These are phyloP conservation scores for Arachis stenosperma DNA, from an alignment of 306 rosid genomes.

Conservation along the genomic window DNA sequence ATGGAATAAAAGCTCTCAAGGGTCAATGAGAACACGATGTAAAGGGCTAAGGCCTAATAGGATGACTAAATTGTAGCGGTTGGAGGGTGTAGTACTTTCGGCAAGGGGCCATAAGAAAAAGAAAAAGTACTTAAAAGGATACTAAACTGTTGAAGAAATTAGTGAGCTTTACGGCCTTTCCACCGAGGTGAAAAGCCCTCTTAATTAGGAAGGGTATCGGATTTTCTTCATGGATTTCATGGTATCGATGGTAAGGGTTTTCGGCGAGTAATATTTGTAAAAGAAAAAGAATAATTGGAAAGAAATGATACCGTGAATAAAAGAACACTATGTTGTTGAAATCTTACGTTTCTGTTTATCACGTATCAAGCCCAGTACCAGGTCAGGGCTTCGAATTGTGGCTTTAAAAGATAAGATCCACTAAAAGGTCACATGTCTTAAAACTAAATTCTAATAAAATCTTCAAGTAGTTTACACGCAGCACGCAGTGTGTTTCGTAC, in stretches of 20 bases:
- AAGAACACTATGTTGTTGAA: background rate
- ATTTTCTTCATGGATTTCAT: too few species aligned
- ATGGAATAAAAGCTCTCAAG: background rate
- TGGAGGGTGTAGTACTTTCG: too few species aligned
- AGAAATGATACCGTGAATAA: too few species aligned
- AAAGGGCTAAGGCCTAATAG: background rate
- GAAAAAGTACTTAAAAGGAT: too few species aligned
- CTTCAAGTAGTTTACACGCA: background rate
- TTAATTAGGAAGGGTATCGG: too few species aligned
- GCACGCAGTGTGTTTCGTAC: background rate
- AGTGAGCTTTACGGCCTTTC: background rate
- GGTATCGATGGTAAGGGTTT: too few species aligned
- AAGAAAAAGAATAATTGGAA: too few species aligned
- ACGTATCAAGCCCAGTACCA: background rate
- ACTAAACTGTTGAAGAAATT: too few species aligned
- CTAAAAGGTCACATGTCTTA: background rate
- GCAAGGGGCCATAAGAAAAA: too few species aligned
- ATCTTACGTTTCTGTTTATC: background rate
- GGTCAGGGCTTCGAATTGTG: background rate
- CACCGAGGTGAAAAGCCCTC: background rate
- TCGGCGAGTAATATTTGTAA: too few species aligned
- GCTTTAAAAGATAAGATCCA: background rate
- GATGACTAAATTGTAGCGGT: too few species aligned
- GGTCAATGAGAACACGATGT: background rate
- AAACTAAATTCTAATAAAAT: background rate